phyloP scores from a whole-genome alignment of 2,329 filamentous ascomycete genomes.

The Akanthomyces lecanii region DNA sequence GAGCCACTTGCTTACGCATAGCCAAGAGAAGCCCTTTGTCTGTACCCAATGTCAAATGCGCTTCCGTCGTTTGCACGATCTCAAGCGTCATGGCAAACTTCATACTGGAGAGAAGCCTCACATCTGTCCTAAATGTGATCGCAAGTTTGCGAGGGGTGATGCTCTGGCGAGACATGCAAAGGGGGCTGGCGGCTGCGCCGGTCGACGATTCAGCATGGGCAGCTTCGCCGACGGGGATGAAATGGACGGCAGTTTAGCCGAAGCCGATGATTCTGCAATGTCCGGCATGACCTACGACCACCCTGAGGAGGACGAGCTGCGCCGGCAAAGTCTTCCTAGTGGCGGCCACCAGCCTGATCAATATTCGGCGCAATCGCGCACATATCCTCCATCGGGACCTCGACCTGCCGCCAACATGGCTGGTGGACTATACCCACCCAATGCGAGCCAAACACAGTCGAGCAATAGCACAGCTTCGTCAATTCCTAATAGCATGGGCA shows the following conservation, averaged over 20 bases:
- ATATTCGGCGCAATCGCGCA: slow-evolving; percentile 61
- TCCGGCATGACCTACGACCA: slow-evolving; percentile 53
- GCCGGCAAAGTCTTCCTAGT: slow-evolving; percentile 67
- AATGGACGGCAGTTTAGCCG: slow-evolving; percentile 46
- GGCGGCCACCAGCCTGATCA: slow-evolving; percentile 45
- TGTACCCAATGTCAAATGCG: slow-evolving; percentile 91
- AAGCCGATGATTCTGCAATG: slow-evolving; percentile 55
- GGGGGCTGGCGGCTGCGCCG: slow-evolving; percentile 90
- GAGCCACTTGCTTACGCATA: slow-evolving; percentile 93
- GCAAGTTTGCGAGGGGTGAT: slow-evolving; percentile 92
- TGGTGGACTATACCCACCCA: slow-evolving; percentile 59
- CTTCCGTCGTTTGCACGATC: slow-evolving; percentile 86
- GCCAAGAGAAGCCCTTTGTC: slow-evolving; percentile 95
- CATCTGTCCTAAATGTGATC: slow-evolving; percentile 88
- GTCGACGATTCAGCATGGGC: slow-evolving; percentile 79
- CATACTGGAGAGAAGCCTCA: slow-evolving; percentile 96
- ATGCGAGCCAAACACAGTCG: slow-evolving; percentile 38
- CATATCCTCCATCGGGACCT: slow-evolving; percentile 68
- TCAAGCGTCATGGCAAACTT: slow-evolving; percentile 94
- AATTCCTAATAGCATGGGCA: slow-evolving; percentile 38
- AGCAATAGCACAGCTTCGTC: slow-evolving; percentile 50
- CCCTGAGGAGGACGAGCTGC: slow-evolving; percentile 58
- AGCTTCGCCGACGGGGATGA: slow-evolving; percentile 79
- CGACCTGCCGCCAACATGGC: slow-evolving; percentile 37
- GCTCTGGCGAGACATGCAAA: slow-evolving; percentile 93